Conservation (phyloP, 257 asterid species). For the Gynochthodes officinalis region DNA sequence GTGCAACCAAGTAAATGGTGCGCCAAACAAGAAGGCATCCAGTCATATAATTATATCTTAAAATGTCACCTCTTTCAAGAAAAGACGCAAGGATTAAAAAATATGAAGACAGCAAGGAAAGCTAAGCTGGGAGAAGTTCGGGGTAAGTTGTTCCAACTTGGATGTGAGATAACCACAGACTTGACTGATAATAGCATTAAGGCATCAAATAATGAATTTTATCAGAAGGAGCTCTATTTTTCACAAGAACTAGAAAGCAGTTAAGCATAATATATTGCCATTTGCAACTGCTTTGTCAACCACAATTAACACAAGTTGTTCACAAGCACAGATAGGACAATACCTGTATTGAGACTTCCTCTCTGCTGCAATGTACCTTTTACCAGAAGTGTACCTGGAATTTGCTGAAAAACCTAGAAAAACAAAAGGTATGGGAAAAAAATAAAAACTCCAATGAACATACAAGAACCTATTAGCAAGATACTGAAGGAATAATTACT, state of each 20-base stretch:
- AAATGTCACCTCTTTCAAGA: background rate
- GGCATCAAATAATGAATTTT: background rate
- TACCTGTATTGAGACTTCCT: constrained; percentile 56
- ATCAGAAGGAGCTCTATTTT: background rate
- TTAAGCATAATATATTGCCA: background rate
- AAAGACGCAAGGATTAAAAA: no score
- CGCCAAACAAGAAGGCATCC: background rate
- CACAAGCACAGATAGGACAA: constrained; percentile 3
- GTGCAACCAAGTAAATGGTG: background rate
- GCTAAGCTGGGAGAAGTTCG: background rate
- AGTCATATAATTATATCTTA: background rate
- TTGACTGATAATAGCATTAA: background rate
- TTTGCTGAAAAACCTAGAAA: constrained; percentile 81
- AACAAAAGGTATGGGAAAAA: constrained; percentile 1
- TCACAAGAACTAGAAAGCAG: background rate
- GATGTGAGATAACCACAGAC: background rate
- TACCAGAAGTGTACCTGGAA: constrained; percentile 77
- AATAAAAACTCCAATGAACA: background rate
- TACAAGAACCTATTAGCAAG: background rate
- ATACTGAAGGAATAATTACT: constrained; percentile 34
- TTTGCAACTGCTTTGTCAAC: constrained; percentile 6
- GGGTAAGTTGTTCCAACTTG: background rate
- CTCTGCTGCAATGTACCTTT: constrained; percentile 57
- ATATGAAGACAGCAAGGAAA: background rate
- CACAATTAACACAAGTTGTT: background rate